Conservation (phyloP, 192 early-diverging fungal genomes). For the Chytriomyces hyalinus region DNA sequence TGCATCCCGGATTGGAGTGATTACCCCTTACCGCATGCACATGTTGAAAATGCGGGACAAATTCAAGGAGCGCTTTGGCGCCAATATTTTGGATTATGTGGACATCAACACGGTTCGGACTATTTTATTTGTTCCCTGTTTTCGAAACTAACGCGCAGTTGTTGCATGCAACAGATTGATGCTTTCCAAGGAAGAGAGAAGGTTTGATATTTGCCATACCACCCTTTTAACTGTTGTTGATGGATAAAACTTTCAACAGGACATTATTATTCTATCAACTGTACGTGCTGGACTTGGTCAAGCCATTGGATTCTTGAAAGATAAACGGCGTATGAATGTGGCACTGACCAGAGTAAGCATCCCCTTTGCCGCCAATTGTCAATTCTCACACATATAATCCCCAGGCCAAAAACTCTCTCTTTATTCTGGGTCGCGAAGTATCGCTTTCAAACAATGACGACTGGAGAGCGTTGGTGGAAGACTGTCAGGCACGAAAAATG, state of each 20-base stretch:
- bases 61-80: conserved; percentile 72
- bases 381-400: background rate
- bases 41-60: conserved; percentile 68
- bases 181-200: conserved; percentile 98
- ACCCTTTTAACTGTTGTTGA: too few relatives aligned
- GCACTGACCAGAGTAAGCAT: conserved; percentile 71
- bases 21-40: conserved; percentile 94
- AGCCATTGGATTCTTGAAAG: conserved; percentile 82
- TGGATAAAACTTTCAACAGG: conserved; percentile 30
- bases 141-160: conserved; percentile 10
- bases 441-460: conserved; percentile 64
- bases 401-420: conserved; percentile 76
- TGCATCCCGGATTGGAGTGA: conserved; percentile 77
- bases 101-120: conserved; percentile 86
- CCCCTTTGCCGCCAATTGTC: background rate
- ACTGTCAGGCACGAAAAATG: conserved; percentile 58
- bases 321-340: conserved; percentile 90
- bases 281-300: conserved; percentile 72
- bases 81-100: conserved; percentile 66
- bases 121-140: conserved; percentile 24
- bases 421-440: conserved; percentile 76
- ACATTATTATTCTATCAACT: conserved; percentile 94
- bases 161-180: conserved; percentile 57
- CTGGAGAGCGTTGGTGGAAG: conserved; percentile 77
- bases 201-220: background rate